Percentiles rank a stretch among this genome's conserved stretches.
Conservation (phyloP, 257 asterid genomes). For the Nicotiana paniculata region DNA sequence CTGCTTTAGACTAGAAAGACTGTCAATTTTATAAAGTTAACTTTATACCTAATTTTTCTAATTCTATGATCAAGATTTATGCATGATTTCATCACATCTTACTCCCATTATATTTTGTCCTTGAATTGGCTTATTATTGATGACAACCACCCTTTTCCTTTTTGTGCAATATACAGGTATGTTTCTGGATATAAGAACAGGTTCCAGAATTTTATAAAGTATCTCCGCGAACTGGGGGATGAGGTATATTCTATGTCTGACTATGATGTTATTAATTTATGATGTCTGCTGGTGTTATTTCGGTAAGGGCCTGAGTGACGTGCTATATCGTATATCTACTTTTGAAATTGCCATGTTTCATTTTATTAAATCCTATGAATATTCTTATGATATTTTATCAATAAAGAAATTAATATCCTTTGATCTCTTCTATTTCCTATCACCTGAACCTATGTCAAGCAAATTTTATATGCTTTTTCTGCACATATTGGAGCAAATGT, state of each 20-base stretch:
- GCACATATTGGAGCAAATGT: neutral
- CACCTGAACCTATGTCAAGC: neutral
- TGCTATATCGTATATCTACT: neutral
- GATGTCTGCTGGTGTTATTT: neutral
- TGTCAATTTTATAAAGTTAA: neutral
- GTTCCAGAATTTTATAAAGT: slow-evolving; percentile 93
- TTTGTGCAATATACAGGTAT: slow-evolving; percentile 54
- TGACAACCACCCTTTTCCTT: neutral
- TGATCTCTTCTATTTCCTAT: neutral
- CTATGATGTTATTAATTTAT: slow-evolving; percentile 2
- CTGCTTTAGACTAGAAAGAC: neutral
- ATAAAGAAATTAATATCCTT: neutral
- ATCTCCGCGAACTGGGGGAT: slow-evolving; percentile 98
- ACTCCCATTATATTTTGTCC: neutral
- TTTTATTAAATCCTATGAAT: neutral
- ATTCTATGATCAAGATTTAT: neutral
- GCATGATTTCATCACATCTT: neutral
- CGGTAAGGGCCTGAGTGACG: neutral
- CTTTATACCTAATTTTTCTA: neutral
- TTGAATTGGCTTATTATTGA: neutral
- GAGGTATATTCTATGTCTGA: slow-evolving; percentile 49
- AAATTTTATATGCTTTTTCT: neutral
- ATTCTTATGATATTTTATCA: neutral
- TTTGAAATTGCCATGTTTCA: neutral
- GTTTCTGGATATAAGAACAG: slow-evolving; percentile 95